These are phyloP conservation scores for Clarireedia paspali DNA, from an alignment of 2,329 filamentous ascomycete species.

Conservation along the genomic window DNA sequence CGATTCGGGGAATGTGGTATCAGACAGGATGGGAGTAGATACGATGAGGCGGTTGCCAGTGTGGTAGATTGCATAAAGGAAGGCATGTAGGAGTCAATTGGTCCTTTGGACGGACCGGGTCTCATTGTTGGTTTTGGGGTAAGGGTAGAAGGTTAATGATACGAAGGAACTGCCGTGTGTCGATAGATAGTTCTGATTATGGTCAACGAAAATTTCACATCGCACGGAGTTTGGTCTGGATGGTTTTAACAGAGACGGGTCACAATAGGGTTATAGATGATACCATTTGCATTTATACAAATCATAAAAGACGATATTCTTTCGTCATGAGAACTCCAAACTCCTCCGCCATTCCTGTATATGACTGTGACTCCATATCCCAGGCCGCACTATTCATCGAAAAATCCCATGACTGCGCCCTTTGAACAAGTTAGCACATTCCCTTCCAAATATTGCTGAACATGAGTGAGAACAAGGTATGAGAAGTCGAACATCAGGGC, in stretches of 20 bases:
- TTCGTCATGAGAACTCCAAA: not conserved
- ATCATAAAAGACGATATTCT: too few relatives aligned
- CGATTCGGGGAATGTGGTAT: too few relatives aligned
- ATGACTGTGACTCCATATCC: not conserved
- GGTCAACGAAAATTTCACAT: conserved; percentile 1
- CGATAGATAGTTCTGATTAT: too few relatives aligned
- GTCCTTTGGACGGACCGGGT: too few relatives aligned
- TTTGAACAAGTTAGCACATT: not conserved
- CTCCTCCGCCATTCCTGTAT: not conserved
- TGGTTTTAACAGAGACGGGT: conserved; percentile 4
- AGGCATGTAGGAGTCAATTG: too few relatives aligned
- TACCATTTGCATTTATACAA: conserved; percentile 21
- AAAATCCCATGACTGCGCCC: not conserved
- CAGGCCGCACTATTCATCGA: not conserved
- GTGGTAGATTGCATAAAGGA: too few relatives aligned
- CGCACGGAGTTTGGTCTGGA: conserved; percentile 12
- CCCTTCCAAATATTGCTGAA: not conserved
- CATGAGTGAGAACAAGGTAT: conserved; percentile 10
- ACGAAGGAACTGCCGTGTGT: too few relatives aligned
- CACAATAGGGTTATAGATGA: conserved; percentile 18
- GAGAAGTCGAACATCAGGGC: conserved; percentile 55
- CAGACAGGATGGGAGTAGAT: too few relatives aligned
- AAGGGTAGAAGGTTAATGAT: not conserved
- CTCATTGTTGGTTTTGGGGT: not conserved
- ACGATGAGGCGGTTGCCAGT: too few relatives aligned